These are phyloP conservation scores for Rosa hybrid DNA, from an alignment of 331 rosid genomes.

Conservation along the genomic window DNA sequence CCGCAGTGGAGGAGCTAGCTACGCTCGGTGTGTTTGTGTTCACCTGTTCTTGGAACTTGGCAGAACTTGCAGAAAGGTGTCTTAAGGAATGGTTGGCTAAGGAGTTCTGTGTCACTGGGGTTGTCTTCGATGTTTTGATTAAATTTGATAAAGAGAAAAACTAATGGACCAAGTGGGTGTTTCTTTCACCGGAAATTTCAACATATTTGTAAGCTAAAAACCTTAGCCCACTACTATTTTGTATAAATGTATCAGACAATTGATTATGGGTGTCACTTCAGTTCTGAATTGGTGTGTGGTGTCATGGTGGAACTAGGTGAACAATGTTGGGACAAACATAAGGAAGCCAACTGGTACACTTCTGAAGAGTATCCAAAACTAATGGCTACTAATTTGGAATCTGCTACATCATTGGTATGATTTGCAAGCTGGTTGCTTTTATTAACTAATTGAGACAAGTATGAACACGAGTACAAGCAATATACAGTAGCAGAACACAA, in stretches of 20 bases:
- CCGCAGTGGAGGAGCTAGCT: conserved; percentile 77
- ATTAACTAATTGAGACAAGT: too few relatives aligned
- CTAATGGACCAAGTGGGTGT: conserved; percentile 38
- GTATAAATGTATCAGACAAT: neutral
- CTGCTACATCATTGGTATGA: too few relatives aligned
- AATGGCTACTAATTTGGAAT: too few relatives aligned
- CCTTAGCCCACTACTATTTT: conserved; percentile 3
- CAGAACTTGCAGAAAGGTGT: conserved; percentile 52
- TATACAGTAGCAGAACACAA: too few relatives aligned
- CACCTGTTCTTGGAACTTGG: conserved; percentile 77
- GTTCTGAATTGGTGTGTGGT: neutral
- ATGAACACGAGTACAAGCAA: too few relatives aligned
- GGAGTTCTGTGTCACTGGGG: conserved; percentile 65
- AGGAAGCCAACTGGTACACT: conserved; percentile 37
- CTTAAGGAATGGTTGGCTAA: conserved; percentile 57
- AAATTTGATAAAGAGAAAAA: conserved; percentile 49
- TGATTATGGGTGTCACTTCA: neutral
- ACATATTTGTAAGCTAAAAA: neutral
- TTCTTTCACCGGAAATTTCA: conserved; percentile 42
- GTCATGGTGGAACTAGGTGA: conserved; percentile 50
- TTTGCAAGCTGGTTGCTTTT: too few relatives aligned
- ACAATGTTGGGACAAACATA: conserved; percentile 79
- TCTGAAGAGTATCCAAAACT: too few relatives aligned
- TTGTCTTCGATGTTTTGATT: conserved; percentile 62
- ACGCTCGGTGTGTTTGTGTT: conserved; percentile 74